Percentiles rank a stretch among this genome's conserved stretches.
These are phyloP conservation scores for Aspergillus brasiliensis DNA, from an alignment of 2,329 filamentous ascomycete genomes.

Conservation along the genomic window DNA sequence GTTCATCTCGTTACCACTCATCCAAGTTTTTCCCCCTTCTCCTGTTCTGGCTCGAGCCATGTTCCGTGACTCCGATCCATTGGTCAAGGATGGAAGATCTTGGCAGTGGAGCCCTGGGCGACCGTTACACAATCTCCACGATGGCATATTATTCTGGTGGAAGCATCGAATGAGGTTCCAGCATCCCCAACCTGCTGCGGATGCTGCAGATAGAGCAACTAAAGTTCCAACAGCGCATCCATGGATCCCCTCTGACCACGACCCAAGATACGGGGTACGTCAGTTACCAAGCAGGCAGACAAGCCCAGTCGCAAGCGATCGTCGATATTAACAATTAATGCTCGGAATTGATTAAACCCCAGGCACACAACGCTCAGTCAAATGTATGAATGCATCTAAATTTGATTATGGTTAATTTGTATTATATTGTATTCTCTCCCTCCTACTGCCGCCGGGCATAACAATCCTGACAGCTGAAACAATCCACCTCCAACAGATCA, in stretches of 20 bases:
- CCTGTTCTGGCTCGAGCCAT: neutral
- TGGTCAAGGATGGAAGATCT: neutral
- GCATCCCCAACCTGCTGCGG: neutral
- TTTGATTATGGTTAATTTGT: neutral
- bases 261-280: neutral
- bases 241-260: neutral
- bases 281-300: neutral
- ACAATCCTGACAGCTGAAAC: neutral
- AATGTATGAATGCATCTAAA: neutral
- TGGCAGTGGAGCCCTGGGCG: neutral
- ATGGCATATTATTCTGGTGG: neutral
- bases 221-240: neutral
- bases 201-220: neutral
- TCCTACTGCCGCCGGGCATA: neutral
- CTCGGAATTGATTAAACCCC: neutral
- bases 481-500: neutral
- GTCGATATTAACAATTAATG: neutral
- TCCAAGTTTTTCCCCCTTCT: neutral
- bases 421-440: neutral
- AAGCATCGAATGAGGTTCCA: neutral
- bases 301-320: neutral
- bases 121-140: conserved; percentile 2
- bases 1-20: neutral
- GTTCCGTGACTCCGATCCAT: too few species aligned
- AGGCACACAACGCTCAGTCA: neutral